phyloP scores from a whole-genome alignment of 345 rosid genomes.

The Syzygium jambos region DNA sequence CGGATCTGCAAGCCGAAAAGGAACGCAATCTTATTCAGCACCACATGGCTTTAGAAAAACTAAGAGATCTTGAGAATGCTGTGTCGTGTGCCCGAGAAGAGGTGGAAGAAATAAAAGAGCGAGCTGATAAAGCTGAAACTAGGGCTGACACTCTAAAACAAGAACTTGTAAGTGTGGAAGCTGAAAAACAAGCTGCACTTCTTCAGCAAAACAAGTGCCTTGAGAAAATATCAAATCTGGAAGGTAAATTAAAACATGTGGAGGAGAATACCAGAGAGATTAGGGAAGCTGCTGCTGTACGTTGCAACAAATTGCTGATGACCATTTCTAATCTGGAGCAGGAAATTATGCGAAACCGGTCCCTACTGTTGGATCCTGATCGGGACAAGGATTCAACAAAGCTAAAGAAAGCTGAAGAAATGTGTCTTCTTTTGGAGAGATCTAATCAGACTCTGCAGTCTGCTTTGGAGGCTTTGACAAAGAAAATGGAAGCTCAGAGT shows the following conservation, averaged over 20 bases:
- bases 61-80: slow-evolving; percentile 42
- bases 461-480: slow-evolving; percentile 49
- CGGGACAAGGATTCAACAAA: slow-evolving; percentile 48
- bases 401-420: slow-evolving; percentile 63
- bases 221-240: slow-evolving; percentile 51
- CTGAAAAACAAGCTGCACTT: slow-evolving; percentile 62
- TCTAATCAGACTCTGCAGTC: slow-evolving; percentile 64
- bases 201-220: slow-evolving; percentile 38
- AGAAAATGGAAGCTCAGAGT: slow-evolving; percentile 60
- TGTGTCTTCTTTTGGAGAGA: slow-evolving; percentile 55
- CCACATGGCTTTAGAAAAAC: slow-evolving; percentile 57
- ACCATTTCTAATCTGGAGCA: slow-evolving; percentile 33
- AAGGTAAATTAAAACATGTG: slow-evolving; percentile 45
- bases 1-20: slow-evolving; percentile 44
- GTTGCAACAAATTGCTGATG: slow-evolving; percentile 60
- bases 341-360: slow-evolving; percentile 54
- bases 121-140: slow-evolving; percentile 51
- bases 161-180: slow-evolving; percentile 45
- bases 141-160: slow-evolving; percentile 30
- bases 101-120: slow-evolving; percentile 49
- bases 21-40: slow-evolving; percentile 48
- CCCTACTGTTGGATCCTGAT: slow-evolving; percentile 51
- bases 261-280: slow-evolving; percentile 54
- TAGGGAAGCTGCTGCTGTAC: slow-evolving; percentile 55
- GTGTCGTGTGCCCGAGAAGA: slow-evolving; percentile 41